Percentiles rank a stretch among this genome's conserved stretches.
phyloP scores from a whole-genome alignment of 768 basidiomycete genomes.

The Paxillus rubicundulus region DNA sequence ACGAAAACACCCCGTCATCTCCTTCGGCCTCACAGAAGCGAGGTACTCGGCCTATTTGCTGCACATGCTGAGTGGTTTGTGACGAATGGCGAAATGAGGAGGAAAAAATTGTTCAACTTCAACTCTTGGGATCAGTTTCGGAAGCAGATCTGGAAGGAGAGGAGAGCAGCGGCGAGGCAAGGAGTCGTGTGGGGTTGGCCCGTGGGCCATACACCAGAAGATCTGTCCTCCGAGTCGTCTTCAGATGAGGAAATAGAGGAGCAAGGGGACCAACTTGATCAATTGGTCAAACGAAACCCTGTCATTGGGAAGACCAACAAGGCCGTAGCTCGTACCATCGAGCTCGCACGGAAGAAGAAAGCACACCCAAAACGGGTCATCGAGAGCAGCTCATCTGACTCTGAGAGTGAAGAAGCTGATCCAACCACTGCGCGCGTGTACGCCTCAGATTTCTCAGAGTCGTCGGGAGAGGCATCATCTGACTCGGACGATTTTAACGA shows the following conservation, averaged over 20 bases:
- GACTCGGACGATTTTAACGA: conserved; percentile 33
- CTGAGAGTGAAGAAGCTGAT: conserved; percentile 19
- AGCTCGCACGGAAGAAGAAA: conserved; percentile 12
- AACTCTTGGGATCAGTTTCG: conserved; percentile 49
- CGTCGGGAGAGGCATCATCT: conserved; percentile 43
- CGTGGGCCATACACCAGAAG: conserved; percentile 10
- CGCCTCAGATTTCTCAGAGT: conserved; percentile 58
- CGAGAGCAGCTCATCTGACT: conserved; percentile 12
- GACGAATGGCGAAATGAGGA: conserved; percentile 40
- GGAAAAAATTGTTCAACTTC: conserved; percentile 39
- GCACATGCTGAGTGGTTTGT: conserved; percentile 60
- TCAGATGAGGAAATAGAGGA: neutral
- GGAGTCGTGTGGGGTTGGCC: conserved; percentile 24
- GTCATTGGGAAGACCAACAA: conserved; percentile 27
- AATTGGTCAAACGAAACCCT: conserved; percentile 22
- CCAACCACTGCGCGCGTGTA: conserved; percentile 34
- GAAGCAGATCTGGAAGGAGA: conserved; percentile 26
- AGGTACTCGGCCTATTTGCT: conserved; percentile 51
- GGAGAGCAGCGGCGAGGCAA: conserved; percentile 30
- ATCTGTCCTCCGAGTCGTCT: conserved; percentile 1
- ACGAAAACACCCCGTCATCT: conserved; percentile 38
- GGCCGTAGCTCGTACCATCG: conserved; percentile 18
- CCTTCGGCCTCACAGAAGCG: conserved; percentile 48
- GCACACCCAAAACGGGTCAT: neutral
- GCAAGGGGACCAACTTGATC: neutral